Conservation (phyloP, 2,329 filamentous ascomycete genomes). For the Exophiala spinifera region DNA sequence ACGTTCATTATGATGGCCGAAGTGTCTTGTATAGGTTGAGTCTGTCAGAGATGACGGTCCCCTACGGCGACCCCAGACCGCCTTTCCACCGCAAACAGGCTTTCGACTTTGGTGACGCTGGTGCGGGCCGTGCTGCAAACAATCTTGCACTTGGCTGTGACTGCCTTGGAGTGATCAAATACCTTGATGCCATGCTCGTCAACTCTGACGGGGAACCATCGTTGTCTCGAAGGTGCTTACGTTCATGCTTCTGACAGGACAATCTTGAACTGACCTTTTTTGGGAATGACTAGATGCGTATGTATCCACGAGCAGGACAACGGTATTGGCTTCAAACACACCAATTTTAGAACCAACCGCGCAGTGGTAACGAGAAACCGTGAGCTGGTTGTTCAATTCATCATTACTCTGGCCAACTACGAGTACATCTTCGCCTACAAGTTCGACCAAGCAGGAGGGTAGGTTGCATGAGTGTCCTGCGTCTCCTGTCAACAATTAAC, state of each 20-base stretch:
- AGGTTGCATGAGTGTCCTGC: neutral
- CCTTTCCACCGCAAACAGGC: constrained; percentile 68
- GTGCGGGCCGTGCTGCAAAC: constrained; percentile 64
- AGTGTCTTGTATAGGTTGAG: constrained; percentile 65
- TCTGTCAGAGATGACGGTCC: constrained; percentile 67
- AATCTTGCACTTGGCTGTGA: constrained; percentile 66
- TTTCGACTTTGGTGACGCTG: constrained; percentile 69
- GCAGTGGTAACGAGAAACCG: constrained; percentile 61
- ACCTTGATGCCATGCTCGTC: constrained; percentile 58
- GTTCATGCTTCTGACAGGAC: too few species aligned
- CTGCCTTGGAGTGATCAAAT: constrained; percentile 65
- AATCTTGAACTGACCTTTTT: too few species aligned
- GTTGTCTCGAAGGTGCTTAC: constrained; percentile 39
- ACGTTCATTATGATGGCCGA: constrained; percentile 65
- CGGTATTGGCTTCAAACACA: constrained; percentile 68
- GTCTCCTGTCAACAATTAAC: neutral
- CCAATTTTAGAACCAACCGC: constrained; percentile 62
- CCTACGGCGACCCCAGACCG: constrained; percentile 63
- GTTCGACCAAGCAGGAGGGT: constrained; percentile 60
- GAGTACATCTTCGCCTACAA: constrained; percentile 66
- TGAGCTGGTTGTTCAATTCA: constrained; percentile 64
- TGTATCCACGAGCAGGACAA: constrained; percentile 68
- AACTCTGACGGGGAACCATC: constrained; percentile 53
- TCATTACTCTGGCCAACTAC: constrained; percentile 68
- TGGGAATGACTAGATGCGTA: constrained; percentile 33